These are phyloP conservation scores for Lentinula guzmanii DNA, from an alignment of 768 basidiomycete genomes.

Conservation along the genomic window DNA sequence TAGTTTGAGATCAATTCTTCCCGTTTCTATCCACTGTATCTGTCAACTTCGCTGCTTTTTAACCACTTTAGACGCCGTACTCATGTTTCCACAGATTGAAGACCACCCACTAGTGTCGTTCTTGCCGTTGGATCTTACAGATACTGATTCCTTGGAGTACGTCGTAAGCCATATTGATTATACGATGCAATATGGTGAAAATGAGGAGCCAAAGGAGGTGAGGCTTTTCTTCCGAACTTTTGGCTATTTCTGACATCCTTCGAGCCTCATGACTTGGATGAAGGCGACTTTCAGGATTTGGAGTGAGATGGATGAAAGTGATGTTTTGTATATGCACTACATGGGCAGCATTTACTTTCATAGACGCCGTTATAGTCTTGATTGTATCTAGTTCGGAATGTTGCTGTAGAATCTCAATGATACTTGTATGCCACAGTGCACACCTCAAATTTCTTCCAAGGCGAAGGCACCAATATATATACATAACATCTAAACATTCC, in stretches of 20 bases:
- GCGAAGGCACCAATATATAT: background rate
- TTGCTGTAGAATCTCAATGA: no score
- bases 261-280: slow-evolving; percentile 90
- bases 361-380: background rate
- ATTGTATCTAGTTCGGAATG: background rate
- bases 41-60: no score
- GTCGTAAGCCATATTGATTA: slow-evolving; percentile 96
- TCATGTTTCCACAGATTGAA: slow-evolving; percentile 63
- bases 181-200: slow-evolving; percentile 98
- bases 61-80: background rate
- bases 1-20: no score
- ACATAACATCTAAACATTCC: background rate
- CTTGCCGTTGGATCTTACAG: slow-evolving; percentile 87
- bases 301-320: slow-evolving; percentile 31
- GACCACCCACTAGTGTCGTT: slow-evolving; percentile 98
- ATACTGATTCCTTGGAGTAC: slow-evolving; percentile 82
- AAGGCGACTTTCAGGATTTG: slow-evolving; percentile 81
- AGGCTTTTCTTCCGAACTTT: slow-evolving; percentile 12
- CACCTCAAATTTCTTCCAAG: no score
- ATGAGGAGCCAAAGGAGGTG: slow-evolving; percentile 95
- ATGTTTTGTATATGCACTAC: background rate
- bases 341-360: background rate
- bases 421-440: no score
- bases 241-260: slow-evolving; percentile 12
- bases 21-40: background rate